Evolutionary conservation across 768 basidiomycete species (phyloP), one percentile per base, ranked within the genome.

Genomic region (Tylopilus intermedius): DNA sequence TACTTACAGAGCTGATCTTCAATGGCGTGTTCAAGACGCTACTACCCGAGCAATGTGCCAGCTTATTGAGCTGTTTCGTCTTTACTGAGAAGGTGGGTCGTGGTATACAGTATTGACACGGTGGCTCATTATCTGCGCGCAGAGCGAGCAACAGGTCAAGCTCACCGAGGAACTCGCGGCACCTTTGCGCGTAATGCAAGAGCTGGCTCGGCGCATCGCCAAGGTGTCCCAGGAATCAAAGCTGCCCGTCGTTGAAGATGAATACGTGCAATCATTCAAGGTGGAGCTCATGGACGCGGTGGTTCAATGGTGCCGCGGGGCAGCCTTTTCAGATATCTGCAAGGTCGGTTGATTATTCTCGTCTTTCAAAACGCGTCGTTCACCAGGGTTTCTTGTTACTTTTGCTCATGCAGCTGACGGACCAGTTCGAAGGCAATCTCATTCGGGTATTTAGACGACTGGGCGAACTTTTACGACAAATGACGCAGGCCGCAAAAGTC

Each of bases 231-330:
- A 88, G 59, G 96, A 99, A 70, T 90, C 87, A 21, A 96, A 97
- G 67, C 76, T 99, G 4, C 71, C 86, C 1, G 68, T 98, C 43
- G 84, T 89, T 49, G 95, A 98, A 69, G 88, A 96, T 53, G 92
- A 95, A 57, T 99, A 99, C 67, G 91, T 99, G 2, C 78, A 85
- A 49, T 92, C 89, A 10, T 99, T 99, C 83, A 98, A 97, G 71
- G 91, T 96, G 18, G 95, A 97, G 64, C 82, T 99, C 46, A 99
- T 98, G 94, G 96, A 98, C 58, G 91, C 90, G 1, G 96, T 98
- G 9, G 79, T 93, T 33, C 89, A 93, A 56, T 99, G 96, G 96
- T 98, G 95, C 73, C 84, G 91, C n/a, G 96, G 96, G 4, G 90
- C 94, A 14, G 91, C 90, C 26, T 99, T 99, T 71, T 76, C 88